phyloP scores from a whole-genome alignment of 768 basidiomycete genomes.

The Termitomyces sp. region DNA sequence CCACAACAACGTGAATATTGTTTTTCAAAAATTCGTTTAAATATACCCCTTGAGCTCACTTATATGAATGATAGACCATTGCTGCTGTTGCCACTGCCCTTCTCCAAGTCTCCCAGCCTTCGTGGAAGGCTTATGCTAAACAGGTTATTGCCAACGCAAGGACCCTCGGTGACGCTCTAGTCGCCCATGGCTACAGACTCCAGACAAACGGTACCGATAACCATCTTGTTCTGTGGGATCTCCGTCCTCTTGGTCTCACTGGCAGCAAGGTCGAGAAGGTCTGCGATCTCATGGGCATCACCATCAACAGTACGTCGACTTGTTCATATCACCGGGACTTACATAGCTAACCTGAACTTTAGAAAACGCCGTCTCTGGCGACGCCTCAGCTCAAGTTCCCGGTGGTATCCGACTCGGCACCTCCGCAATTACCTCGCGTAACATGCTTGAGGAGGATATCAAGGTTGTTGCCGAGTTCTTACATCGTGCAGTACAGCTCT shows the following conservation, averaged over 20 bases:
- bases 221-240: slow-evolving; percentile 97
- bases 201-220: slow-evolving; percentile 97
- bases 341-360: slow-evolving; percentile 1
- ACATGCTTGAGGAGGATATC: slow-evolving; percentile 88
- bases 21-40: neutral
- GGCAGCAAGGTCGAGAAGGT: slow-evolving; percentile 99
- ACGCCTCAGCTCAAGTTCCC: slow-evolving; percentile 91
- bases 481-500: slow-evolving; percentile 91
- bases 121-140: slow-evolving; percentile 88
- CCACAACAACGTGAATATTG: slow-evolving; percentile 82
- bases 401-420: slow-evolving; percentile 97
- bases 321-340: neutral
- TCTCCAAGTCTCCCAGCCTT: slow-evolving; percentile 85
- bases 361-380: slow-evolving; percentile 98
- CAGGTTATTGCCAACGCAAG: slow-evolving; percentile 90
- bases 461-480: slow-evolving; percentile 86
- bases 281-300: slow-evolving; percentile 94
- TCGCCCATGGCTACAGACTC: slow-evolving; percentile 86
- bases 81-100: slow-evolving; percentile 93
- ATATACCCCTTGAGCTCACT: neutral
- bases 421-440: slow-evolving; percentile 89
- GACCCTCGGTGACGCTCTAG: slow-evolving; percentile 69
- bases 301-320: slow-evolving; percentile 80
- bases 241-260: slow-evolving; percentile 92
- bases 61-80: slow-evolving; percentile 60